Base-by-base conservation (phyloP, 2,329 filamentous ascomycete species). In the Trichophyton verrucosum region DNA sequence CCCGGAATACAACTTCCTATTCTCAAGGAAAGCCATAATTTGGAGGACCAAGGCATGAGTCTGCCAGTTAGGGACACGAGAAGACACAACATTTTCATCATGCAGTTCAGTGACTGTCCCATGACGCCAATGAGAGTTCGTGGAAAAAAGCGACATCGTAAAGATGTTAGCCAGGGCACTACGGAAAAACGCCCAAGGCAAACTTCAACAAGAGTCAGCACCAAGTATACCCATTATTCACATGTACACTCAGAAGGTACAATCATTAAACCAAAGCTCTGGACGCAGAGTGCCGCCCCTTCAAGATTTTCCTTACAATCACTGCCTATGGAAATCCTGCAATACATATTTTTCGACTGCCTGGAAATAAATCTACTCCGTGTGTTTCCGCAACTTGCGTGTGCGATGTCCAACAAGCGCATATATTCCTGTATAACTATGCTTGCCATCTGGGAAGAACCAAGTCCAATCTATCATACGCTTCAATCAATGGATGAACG, bases 241-340 rank as follows among this genome's bases (percentile, higher is more conserved):
- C 42, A 7, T 47, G 11, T 24, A 24, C 44, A 7, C 44, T 17
- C 40, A 17, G 22, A 24, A 3, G 17, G 7, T 24, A 20, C 17
- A 8, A 9, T 20, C 11, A 15, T 7, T 5, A 57, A 57, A 6
- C 33, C 2, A 8, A 17, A 24, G 3, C 15, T 15, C 17, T 7
- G 22, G 17, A 27, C 22, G 17, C 27, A 24, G 3, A 11, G 3
- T 24, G 33, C 17, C 6, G 15, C 1, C 17, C 2, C 3, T 6
- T 24, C 5, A n/a, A n/a, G 51, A 9, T 38, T 15, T 44, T 49
- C 57, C 15, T 20, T 82, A 11, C 79, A 82, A 65, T 61, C 64
- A 3, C 70, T 82, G 0, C 80, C 80, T 0, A 67, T 73, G 2
- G 80, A 82, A 66, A 67, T 82, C 11, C 71, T 82, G n/a, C 76